Base-by-base conservation (phyloP, 441 rosid genomes). In the Sinapis alba region DNA sequence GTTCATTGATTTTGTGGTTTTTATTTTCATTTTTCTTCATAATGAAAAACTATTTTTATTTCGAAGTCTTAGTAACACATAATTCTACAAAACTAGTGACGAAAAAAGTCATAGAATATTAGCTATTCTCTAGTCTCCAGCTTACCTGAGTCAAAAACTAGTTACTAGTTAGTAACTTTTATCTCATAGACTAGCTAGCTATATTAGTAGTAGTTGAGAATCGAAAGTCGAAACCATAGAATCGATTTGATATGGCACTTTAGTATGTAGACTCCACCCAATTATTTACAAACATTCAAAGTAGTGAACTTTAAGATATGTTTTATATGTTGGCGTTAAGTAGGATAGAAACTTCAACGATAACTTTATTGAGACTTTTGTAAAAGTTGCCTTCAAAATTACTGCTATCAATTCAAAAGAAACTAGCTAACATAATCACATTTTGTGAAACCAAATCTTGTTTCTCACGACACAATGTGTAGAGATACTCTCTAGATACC, bases 331-430 rank as follows among this genome's bases (percentile, higher is more conserved):
- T 77, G 65, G 68, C 72, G 12, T 71, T 65, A 65, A 71, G 80
- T 71, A 70, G 72, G 76, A 58, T 77, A 32, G 8, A 77, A 65
- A 58, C 72, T 77, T 77, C 72, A 58, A 71, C 72, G 57, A 32
- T 64, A 45, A 65, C 72, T 70, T 76, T 64, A 57, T 8, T 16
- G 36, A 64, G 76, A 65, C 72, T 71, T 71, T 71, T 65, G 80
- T 71, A 60, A 59, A 71, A 70, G 38, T 50, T 71, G 24, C 51
- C 45, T 36, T 7, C 11, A 27, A 76, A 62, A 53, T 53, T 41
- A 27, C 34, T 53, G 69, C 34, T 13, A 62, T 54, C 12, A 56
- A 9, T 68, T 61, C 6, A 58, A 20, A 74, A n/a, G 9, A 20
- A 57, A 43, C 66, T 57, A 74, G 30, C 47, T 27, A 65, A 1